Conservation (phyloP, 2,329 filamentous ascomycete genomes). For the Mariannaea elegans region DNA sequence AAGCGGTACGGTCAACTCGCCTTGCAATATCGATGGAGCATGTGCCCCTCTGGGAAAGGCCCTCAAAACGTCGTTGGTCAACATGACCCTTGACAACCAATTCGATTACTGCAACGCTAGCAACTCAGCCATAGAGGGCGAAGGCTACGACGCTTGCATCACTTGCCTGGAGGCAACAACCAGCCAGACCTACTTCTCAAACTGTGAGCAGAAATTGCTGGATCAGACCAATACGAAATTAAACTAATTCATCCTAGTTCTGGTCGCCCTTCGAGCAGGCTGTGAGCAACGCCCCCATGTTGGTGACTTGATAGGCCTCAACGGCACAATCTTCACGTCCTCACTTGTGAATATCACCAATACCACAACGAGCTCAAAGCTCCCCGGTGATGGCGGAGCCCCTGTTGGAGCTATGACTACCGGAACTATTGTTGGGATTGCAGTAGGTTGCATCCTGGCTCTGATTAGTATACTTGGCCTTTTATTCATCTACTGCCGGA, state of each 20-base stretch:
- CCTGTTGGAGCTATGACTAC: conserved; percentile 48
- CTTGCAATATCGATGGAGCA: conserved; percentile 53
- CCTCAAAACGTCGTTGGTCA: conserved; percentile 35
- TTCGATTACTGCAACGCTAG: conserved; percentile 55
- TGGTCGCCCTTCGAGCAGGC: conserved; percentile 57
- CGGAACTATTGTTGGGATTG: conserved; percentile 63
- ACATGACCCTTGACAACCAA: conserved; percentile 24
- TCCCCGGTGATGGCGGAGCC: conserved; percentile 38
- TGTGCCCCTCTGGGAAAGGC: conserved; percentile 52
- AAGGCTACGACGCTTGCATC: conserved; percentile 49
- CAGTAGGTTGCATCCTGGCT: conserved; percentile 54
- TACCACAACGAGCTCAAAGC: conserved; percentile 39
- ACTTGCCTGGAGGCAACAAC: conserved; percentile 53
- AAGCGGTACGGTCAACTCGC: conserved; percentile 45
- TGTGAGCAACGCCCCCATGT: conserved; percentile 55
- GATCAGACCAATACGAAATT: not conserved
- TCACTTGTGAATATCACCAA: conserved; percentile 51
- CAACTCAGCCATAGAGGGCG: conserved; percentile 43
- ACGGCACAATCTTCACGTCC: conserved; percentile 52
- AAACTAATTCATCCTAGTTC: conserved; percentile 47
- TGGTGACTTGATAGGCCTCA: conserved; percentile 52
- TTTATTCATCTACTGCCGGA: conserved; percentile 58
- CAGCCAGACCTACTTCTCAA: conserved; percentile 55
- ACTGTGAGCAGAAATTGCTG: conserved; percentile 52
- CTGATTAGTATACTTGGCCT: conserved; percentile 54